phyloP scores from a whole-genome alignment of 2,329 filamentous ascomycete genomes.

The Penicillium paneum region DNA sequence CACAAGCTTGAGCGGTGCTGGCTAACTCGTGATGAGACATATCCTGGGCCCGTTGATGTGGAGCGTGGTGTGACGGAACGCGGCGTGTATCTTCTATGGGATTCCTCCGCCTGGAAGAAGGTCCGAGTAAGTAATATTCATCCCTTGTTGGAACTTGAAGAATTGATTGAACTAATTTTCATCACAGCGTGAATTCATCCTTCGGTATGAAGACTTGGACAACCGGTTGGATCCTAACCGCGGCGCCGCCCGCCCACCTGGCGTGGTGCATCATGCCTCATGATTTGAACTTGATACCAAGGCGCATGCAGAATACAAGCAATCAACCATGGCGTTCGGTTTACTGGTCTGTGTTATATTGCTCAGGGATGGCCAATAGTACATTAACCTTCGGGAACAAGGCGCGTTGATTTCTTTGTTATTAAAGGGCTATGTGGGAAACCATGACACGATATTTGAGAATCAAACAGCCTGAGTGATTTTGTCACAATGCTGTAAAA shows the following conservation, averaged over 20 bases:
- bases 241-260: constrained; percentile 33
- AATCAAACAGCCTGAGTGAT: constrained; percentile 28
- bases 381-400: constrained; percentile 22
- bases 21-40: constrained; percentile 50
- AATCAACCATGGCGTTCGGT: constrained; percentile 35
- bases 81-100: constrained; percentile 52
- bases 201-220: constrained; percentile 50
- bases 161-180: constrained; percentile 12
- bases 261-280: constrained; percentile 39
- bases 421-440: constrained; percentile 24
- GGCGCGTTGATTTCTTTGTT: constrained; percentile 27
- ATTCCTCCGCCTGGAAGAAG: constrained; percentile 50
- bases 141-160: not conserved
- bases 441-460: constrained; percentile 26
- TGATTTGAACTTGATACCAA: constrained; percentile 21
- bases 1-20: constrained; percentile 53
- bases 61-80: constrained; percentile 49
- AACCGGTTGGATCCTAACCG: constrained; percentile 45
- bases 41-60: constrained; percentile 47
- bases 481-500: constrained; percentile 8
- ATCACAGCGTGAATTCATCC: constrained; percentile 46
- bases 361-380: constrained; percentile 25
- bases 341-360: constrained; percentile 28
- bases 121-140: constrained; percentile 39
- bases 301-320: constrained; percentile 17